phyloP scores from a whole-genome alignment of 306 rosid species.

The Casuarina equisetifolia region DNA sequence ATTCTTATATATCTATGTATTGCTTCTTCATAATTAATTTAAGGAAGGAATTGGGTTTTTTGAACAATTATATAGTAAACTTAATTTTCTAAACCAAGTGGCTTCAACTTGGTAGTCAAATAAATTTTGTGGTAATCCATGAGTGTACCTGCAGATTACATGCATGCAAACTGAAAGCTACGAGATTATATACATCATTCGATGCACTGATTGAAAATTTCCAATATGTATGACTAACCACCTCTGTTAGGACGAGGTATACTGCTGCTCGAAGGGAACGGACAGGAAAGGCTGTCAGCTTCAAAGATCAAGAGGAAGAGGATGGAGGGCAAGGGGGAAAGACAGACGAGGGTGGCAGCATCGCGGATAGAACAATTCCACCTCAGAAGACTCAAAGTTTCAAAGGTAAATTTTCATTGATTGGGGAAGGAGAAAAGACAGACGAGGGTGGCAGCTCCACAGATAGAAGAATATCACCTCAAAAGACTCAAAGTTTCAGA shows the following conservation, averaged over 20 bases:
- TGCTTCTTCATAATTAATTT: no score
- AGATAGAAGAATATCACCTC: constrained; percentile 42
- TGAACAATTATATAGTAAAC: no score
- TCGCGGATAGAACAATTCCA: constrained; percentile 38
- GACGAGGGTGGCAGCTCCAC: constrained; percentile 27
- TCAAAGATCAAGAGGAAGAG: constrained; percentile 14
- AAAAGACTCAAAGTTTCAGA: constrained; percentile 51
- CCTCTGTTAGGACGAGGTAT: constrained; percentile 42
- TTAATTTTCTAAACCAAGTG: no score
- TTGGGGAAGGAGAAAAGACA: not conserved
- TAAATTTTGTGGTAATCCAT: no score
- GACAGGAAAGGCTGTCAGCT: constrained; percentile 27
- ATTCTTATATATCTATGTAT: no score
- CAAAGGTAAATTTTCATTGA: constrained; percentile 49
- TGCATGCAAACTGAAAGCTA: no score
- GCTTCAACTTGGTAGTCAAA: no score
- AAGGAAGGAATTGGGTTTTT: no score
- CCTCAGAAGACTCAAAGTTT: constrained; percentile 45
- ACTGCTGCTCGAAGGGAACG: constrained; percentile 26
- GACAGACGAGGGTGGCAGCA: constrained; percentile 29
- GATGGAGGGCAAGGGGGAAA: not conserved
- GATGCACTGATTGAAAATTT: no score
- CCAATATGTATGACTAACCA: constrained; percentile 10
- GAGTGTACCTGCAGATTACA: no score
- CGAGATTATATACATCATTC: no score